Base-by-base conservation (phyloP, 225 moss, liverwort and hornwort genomes). In the Pleurozium schreberi region DNA sequence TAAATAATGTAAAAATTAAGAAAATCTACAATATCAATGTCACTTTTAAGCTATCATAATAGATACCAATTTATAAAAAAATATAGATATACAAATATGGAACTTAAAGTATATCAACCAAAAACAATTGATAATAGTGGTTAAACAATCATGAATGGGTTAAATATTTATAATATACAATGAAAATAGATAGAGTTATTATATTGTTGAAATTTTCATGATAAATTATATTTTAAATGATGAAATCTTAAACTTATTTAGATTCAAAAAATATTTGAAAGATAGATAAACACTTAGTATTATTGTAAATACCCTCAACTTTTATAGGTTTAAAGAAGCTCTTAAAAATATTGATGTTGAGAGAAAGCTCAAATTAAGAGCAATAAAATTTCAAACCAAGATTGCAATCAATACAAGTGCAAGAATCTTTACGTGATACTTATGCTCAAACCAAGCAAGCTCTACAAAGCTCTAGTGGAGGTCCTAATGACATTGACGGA, bases 271-370 rank as follows among this genome's bases (percentile, higher is more conserved):
- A 25, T 58, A 26, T 12, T 42, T 34, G 5, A 45, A 25, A 47
- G 12, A 42, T 49, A 26, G 12, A 58, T 27, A 18, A 2, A 12
- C 3, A 25, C 3, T 62, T 8, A 38, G 20, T 26, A 7, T 9
- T 10, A 49, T 22, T 75, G 6, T 15, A 45, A 66, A 26, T 23
- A 42, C 10, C 2, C 8, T 23, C n/a, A 36, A n/a, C 10, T 45
- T 43, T 6, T 28, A 22, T 27, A 98, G 98, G 74, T 93, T 96
- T 58, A 96, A 88, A 90, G 94, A 96, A 69, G 96, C 96, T 49
- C 45, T 98, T 31, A 91, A 89, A 30, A 93, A 92, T 47, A 93
- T 96, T 15, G 84, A 90, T 84, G 85, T 84, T 78, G 82, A 95
- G 76, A 93, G 90, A 80, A 81, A 90, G 84, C 89, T 92, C 71